Evolutionary conservation across 2,329 filamentous ascomycete genomes (phyloP).

Genomic region (Neoarthrinium moseri): DNA sequence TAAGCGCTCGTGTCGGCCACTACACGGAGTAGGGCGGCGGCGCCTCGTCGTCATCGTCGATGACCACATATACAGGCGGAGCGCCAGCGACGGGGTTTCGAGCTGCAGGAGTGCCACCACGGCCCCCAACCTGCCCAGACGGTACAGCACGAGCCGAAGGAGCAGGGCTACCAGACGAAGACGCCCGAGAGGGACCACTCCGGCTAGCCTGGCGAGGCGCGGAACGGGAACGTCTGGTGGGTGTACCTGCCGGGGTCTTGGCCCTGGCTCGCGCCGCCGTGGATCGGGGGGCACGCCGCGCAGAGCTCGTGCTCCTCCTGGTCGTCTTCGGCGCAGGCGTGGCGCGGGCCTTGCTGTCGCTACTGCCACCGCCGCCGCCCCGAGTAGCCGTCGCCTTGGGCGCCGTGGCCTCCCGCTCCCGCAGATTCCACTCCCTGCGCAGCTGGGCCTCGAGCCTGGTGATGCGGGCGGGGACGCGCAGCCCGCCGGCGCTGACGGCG

Average conservation of each 20-base stretch:
- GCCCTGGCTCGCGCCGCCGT: not conserved
- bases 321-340: slow-evolving; percentile 10
- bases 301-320: not conserved
- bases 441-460: slow-evolving; percentile 49
- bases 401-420: slow-evolving; percentile 43
- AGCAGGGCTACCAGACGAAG: too few relatives aligned
- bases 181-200: slow-evolving; percentile 18
- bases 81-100: not conserved
- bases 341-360: slow-evolving; percentile 16
- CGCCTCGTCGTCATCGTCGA: slow-evolving; percentile 16
- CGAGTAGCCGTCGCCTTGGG: slow-evolving; percentile 22
- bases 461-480: slow-evolving; percentile 50
- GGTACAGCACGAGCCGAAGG: too few relatives aligned
- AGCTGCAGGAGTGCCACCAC: slow-evolving; percentile 4
- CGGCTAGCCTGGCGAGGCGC: slow-evolving; percentile 17
- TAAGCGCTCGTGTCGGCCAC: too few relatives aligned
- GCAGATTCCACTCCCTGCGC: slow-evolving; percentile 56
- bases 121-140: slow-evolving; percentile 15
- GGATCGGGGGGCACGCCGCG: slow-evolving; percentile 8
- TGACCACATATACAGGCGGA: not conserved
- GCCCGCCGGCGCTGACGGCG: slow-evolving; percentile 45
- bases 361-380: slow-evolving; percentile 23
- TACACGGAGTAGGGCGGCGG: slow-evolving; percentile 21
- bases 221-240: slow-evolving; percentile 3
- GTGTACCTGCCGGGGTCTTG: not conserved